These are phyloP conservation scores for Hypomontagnella submonticulosa DNA, from an alignment of 495 filamentous ascomycete species.

Conservation along the genomic window DNA sequence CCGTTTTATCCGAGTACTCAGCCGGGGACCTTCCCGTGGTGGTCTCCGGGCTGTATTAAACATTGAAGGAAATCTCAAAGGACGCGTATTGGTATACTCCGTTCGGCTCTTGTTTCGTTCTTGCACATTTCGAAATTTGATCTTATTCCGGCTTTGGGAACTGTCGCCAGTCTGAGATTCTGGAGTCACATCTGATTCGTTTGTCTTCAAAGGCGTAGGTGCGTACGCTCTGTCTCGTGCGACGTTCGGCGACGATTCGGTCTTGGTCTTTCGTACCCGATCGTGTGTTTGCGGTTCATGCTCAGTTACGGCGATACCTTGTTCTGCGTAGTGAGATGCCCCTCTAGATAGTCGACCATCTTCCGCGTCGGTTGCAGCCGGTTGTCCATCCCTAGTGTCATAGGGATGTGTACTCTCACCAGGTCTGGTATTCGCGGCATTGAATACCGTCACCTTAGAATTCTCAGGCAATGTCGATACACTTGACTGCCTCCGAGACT, in stretches of 20 bases:
- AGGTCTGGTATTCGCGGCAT: slow-evolving; percentile 11
- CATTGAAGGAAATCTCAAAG: slow-evolving; percentile 6
- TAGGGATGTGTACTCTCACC: slow-evolving; percentile 46
- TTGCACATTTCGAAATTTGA: slow-evolving; percentile 20
- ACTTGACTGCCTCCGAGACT: slow-evolving; percentile 27
- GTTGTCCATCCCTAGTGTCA: slow-evolving; percentile 37
- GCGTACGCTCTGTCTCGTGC: slow-evolving; percentile 4
- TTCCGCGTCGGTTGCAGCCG: background rate
- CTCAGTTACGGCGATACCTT: background rate
- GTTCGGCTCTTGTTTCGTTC: slow-evolving; percentile 4
- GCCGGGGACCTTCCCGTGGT: background rate
- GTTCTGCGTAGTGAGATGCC: slow-evolving; percentile 1
- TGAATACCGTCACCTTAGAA: background rate
- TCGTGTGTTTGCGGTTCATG: background rate
- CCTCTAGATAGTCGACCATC: background rate
- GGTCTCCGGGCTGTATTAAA: slow-evolving; percentile 3
- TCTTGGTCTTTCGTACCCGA: slow-evolving; percentile 11
- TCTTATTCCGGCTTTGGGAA: background rate
- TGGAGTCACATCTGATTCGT: slow-evolving; percentile 5
- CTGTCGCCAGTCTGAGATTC: slow-evolving; percentile 7
- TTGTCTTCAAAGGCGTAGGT: slow-evolving; percentile 3
- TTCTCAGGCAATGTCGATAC: slow-evolving; percentile 8
- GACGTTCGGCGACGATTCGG: slow-evolving; percentile 16
- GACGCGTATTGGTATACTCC: slow-evolving; percentile 4
- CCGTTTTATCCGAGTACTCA: slow-evolving; percentile 8